Evolutionary conservation across 2,329 filamentous ascomycete genomes (phyloP), one percentile per base, ranked within the genome.

Genomic region (Monilinia polystroma): DNA sequence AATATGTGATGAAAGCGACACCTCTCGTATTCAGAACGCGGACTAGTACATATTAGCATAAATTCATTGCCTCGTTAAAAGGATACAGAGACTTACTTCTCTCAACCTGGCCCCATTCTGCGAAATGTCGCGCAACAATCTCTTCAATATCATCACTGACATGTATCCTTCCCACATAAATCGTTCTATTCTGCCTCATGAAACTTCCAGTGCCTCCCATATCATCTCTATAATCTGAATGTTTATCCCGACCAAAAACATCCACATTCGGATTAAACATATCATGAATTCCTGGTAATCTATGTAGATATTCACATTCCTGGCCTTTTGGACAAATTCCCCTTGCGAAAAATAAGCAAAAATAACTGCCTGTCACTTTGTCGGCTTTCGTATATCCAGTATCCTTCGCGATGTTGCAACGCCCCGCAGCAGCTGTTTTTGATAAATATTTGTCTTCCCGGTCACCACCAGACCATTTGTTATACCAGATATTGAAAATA

Each of bases 401-500:
- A 76, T 95, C 95, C 69, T 84, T 87, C 1, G 89, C 89, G 68
- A 99, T 82, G 76, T 93, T 95, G 82, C 95, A 98, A 66, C 96
- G 90, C 2, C 90, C 90, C 71, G 90, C 88, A 4, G 95, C 94
- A 18, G 89, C 86, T 29, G 89, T 90, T 76, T 97, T 90, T 47
- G 90, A 92, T 4, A 93, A 85, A 75, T 94, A 93, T 73, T 93
- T 92, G 81, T 96, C 93, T 76, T 98, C 94, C 68, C 93, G 87
- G 79, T 99, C 95, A 75, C 95, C 95, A 72, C 95, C 95, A 0
- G 89, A 90, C 93, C 94, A 98, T 80, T 97, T 98, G 81, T 97
- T 97, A 81, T 97, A 97, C 94, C 93, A 97, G 75, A 96, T 96
- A 79, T 99, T 99, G 84, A 95, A 99, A 67, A 93, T 92, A 0